A percentile compares a stretch with the other conserved stretches of the same genome.
These are phyloP conservation scores for Mercurialis annua DNA, from an alignment of 345 rosid genomes.

Conservation along the genomic window DNA sequence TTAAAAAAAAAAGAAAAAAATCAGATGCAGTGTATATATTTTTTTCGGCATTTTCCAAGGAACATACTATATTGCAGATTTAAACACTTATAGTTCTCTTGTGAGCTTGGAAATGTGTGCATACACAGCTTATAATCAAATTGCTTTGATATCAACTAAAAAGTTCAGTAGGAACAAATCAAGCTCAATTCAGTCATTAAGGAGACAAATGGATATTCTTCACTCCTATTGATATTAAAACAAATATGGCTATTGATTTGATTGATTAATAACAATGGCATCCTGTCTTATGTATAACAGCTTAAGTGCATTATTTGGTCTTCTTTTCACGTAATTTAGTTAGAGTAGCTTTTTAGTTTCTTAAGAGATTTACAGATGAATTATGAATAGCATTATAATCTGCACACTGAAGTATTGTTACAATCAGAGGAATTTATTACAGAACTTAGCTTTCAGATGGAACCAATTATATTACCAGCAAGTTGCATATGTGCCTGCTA, in stretches of 20 bases:
- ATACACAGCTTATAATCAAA: not conserved
- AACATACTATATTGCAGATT: not conserved
- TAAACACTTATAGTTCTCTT: not conserved
- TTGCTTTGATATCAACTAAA: too few relatives aligned
- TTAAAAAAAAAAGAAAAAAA: not conserved
- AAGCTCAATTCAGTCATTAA: too few relatives aligned
- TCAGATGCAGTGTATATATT: not conserved
- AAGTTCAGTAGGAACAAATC: too few relatives aligned
- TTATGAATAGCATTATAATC: not conserved
- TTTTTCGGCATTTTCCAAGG: not conserved
- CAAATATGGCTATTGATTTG: too few relatives aligned
- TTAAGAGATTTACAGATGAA: not conserved
- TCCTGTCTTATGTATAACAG: too few relatives aligned
- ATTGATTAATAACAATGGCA: too few relatives aligned
- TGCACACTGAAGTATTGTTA: not conserved
- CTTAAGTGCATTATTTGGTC: too few relatives aligned
- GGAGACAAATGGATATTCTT: too few relatives aligned
- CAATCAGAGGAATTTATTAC: not conserved
- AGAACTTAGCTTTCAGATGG: not conserved
- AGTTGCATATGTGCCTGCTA: not conserved
- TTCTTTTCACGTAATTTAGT: not conserved
- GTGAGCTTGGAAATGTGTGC: not conserved
- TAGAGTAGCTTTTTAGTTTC: not conserved
- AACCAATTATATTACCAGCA: not conserved
- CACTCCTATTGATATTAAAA: too few relatives aligned